Base-by-base conservation (phyloP, 108 stramenopile genomes). In the Skeletonema potamos region DNA sequence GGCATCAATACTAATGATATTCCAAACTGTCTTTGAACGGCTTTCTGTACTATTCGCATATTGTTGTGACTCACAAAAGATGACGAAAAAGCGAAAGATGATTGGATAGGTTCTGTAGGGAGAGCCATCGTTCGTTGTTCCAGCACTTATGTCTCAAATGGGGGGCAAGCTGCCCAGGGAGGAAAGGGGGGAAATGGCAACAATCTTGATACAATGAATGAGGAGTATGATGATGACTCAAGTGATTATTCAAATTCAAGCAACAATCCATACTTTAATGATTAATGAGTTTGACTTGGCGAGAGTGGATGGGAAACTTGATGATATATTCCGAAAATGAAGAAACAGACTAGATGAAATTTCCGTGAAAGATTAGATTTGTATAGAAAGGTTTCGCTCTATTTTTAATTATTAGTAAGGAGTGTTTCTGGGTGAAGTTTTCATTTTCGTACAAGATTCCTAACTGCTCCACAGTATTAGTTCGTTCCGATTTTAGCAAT, bases 71-170 rank as follows among this genome's bases (percentile, higher is more conserved):
- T 37, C 10, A 41, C 39, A n/a, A 39, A 34, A 77, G 98, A 98
- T 74, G 97, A 96, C 15, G 98, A 99, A 82, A 96, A 97, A 76
- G 97, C 97, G 73, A 99, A 99, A 82, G 99, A 99, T 69, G 98
- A 99, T 72, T 99, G 99, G 99, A 99, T 99, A 72, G 99, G 99
- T 5, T 92, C 95, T 12, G 96, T 98, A 10, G 99, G 99, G 28
- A 92, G 95, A 56, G 92, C 98, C n/a, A 99, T 99, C 73, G 99
- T 99, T 8, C 94, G 97, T 28, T 96, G 93, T 80, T 87, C 88
- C 11, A 84, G 83, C 30, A 93, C 92, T 0, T 90, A 87, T 76
- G 85, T 87, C 30, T 58, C 72, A 24, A 64, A 72, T 10, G 56
- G 66, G 57, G 78, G 63, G 48, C 58, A 58, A 44, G 39, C 66